Percentiles rank a stretch among this genome's conserved stretches.
Evolutionary conservation across 208 protist species (phyloP).

Genomic region (Acanthamoeba healyi): DNA sequence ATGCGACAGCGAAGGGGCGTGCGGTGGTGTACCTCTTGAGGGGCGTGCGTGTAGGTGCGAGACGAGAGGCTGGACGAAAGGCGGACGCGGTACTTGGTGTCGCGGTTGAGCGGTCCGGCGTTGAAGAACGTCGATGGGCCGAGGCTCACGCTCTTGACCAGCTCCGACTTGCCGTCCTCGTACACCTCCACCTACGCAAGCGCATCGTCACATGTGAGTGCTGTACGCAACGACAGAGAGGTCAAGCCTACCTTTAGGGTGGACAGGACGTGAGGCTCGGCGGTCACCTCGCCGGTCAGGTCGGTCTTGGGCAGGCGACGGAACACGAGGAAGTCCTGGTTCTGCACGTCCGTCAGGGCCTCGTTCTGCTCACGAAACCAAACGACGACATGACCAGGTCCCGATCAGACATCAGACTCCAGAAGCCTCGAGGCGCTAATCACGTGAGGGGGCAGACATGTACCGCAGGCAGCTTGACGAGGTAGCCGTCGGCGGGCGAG

Average conservation of each 20-base stretch:
- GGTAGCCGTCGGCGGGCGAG: not conserved
- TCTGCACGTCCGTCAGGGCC: not conserved
- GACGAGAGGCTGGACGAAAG: slow-evolving; percentile 20
- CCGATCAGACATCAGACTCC: too few species aligned
- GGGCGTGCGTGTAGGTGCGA: not conserved
- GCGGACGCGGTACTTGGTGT: slow-evolving; percentile 7
- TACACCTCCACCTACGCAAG: slow-evolving; percentile 7
- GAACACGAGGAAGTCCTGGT: slow-evolving; percentile 46
- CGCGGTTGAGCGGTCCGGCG: not conserved
- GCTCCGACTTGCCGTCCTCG: not conserved
- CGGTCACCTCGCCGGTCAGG: slow-evolving; percentile 44
- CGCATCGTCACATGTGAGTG: not conserved
- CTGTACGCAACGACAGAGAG: not conserved
- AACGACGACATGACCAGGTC: too few species aligned
- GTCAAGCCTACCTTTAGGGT: not conserved
- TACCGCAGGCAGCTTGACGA: not conserved
- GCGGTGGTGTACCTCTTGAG: not conserved
- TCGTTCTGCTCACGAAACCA: not conserved
- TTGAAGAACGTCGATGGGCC: slow-evolving; percentile 43
- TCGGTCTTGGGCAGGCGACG: slow-evolving; percentile 1
- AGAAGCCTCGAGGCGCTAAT: too few species aligned
- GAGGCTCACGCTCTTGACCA: not conserved
- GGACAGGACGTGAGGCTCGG: slow-evolving; percentile 1
- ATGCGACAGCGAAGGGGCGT: too few species aligned
- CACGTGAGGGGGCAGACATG: not conserved